phyloP scores from a whole-genome alignment of 2,329 filamentous ascomycete genomes.

The Hansfordia pulvinata region DNA sequence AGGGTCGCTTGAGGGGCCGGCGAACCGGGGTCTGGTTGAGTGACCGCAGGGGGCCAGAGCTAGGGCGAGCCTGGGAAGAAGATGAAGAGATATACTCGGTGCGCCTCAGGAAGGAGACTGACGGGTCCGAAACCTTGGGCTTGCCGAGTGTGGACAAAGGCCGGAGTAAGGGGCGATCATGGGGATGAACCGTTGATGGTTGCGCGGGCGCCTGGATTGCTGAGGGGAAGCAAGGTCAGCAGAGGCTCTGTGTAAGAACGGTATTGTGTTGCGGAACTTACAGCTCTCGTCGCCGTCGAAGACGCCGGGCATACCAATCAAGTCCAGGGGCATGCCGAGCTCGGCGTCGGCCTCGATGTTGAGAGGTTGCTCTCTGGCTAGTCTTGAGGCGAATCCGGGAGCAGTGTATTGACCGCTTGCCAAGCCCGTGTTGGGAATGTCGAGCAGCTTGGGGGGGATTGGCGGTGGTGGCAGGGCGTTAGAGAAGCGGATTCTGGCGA shows the following conservation, averaged over 20 bases:
- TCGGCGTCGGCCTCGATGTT: conserved; percentile 98
- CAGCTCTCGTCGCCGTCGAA: conserved; percentile 93
- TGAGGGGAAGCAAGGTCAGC: too few species aligned
- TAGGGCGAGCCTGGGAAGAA: conserved; percentile 31
- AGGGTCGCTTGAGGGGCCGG: conserved; percentile 30
- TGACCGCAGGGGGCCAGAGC: conserved; percentile 38
- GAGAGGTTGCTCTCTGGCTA: conserved; percentile 81
- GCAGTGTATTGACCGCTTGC: conserved; percentile 79
- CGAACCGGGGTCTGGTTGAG: conserved; percentile 26
- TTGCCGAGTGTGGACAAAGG: conserved; percentile 78
- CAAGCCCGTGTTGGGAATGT: conserved; percentile 89
- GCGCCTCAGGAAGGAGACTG: conserved; percentile 85
- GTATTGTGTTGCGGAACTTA: conserved; percentile 41
- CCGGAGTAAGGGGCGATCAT: conserved; percentile 72
- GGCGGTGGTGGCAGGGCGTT: conserved; percentile 92
- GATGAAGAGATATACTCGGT: conserved; percentile 83
- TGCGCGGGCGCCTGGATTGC: conserved; percentile 72
- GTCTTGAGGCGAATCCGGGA: conserved; percentile 75
- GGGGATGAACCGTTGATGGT: conserved; percentile 60
- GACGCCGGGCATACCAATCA: conserved; percentile 87
- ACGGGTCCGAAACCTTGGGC: conserved; percentile 59
- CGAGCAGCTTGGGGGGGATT: conserved; percentile 88
- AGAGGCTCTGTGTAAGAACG: conserved; percentile 4
- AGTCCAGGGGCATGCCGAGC: conserved; percentile 90
- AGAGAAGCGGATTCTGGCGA: conserved; percentile 86